phyloP scores from a whole-genome alignment of 2,329 filamentous ascomycete species.

The Helicocarpus griseus region DNA sequence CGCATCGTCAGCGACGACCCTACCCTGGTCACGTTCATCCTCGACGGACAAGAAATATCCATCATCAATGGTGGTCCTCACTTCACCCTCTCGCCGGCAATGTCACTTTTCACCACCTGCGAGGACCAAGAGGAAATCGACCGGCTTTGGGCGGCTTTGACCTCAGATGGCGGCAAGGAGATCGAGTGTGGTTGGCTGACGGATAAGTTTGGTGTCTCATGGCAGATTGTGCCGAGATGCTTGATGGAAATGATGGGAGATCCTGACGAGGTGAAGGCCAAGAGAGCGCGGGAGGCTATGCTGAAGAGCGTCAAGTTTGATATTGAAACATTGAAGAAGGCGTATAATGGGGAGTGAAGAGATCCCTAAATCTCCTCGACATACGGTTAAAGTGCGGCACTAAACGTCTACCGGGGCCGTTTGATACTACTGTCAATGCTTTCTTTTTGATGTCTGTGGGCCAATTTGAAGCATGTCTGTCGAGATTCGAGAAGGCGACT shows the following conservation, averaged over 20 bases:
- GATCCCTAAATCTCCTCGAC: neutral
- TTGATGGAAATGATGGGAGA: conserved; percentile 28
- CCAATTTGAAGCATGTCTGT: no score
- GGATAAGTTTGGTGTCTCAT: conserved; percentile 39
- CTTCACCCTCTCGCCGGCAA: conserved; percentile 32
- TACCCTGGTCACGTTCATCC: conserved; percentile 29
- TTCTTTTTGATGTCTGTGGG: no score
- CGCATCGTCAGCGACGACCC: conserved; percentile 23
- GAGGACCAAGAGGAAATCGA: conserved; percentile 40
- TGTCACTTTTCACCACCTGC: conserved; percentile 39
- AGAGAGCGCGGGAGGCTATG: conserved; percentile 28
- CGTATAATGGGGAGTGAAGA: conserved; percentile 18
- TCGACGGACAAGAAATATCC: conserved; percentile 33
- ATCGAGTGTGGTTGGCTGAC: conserved; percentile 38
- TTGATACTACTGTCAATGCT: no score
- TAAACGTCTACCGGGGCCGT: no score
- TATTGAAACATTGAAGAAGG: conserved; percentile 29
- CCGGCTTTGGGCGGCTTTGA: conserved; percentile 38
- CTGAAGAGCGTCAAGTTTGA: conserved; percentile 38
- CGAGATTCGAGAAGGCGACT: no score
- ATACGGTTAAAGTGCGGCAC: no score
- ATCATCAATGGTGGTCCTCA: conserved; percentile 37
- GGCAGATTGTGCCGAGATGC: conserved; percentile 38
- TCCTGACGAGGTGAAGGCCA: conserved; percentile 24
- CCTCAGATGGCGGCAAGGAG: conserved; percentile 29